Base-by-base conservation (phyloP, 805 yeast species). In the Wickerhamiella galacta region DNA sequence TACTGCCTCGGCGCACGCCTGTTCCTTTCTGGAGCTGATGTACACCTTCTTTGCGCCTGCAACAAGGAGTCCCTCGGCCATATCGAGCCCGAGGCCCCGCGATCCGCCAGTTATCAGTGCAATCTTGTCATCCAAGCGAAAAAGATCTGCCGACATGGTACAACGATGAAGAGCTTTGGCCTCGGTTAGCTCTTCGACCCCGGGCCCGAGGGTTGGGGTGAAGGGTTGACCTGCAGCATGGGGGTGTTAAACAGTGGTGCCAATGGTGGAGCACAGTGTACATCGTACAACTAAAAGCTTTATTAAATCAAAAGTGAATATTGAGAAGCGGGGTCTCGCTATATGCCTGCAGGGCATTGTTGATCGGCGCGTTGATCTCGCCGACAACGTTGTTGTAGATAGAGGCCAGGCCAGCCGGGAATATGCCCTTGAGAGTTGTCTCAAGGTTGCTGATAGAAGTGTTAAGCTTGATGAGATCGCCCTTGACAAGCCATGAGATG, bases 31-130 rank as follows among this genome's bases (percentile, higher is more conserved):
- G 3, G 82, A 72, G 4, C 77, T 65, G 39, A 77, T 65, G 39
- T 69, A 69, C 16, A 76, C 70, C 17, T 66, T 56, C 23, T 67
- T 54, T 3, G 79, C 80, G 1, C 82, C 82, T 36, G 70, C 68
- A 29, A 57, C 50, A 4, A 75, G 64, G 26, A 73, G 60, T 2
- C 69, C 70, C 47, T 72, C 79, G 12, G 80, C 79, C 53, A 75
- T 70, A 47, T 69, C 54, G 27, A 71, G 64, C 0, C 87, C 87
- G 30, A 76, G 67, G 0, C 87, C 87, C 44, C 85, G 60, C 17
- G 81, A 69, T 19, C 83, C 82, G 3, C 83, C 85, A 5, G 85
- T 75, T 39, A 75, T 61, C 4, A 70, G 68, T 1, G 76, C 81
- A 7, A 65, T 62, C 52, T 73, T 75, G 11, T 76, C 79, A 38